Evolutionary conservation across 352 stramenopile genomes (phyloP).

Genomic region (Phytophthora citricola): DNA sequence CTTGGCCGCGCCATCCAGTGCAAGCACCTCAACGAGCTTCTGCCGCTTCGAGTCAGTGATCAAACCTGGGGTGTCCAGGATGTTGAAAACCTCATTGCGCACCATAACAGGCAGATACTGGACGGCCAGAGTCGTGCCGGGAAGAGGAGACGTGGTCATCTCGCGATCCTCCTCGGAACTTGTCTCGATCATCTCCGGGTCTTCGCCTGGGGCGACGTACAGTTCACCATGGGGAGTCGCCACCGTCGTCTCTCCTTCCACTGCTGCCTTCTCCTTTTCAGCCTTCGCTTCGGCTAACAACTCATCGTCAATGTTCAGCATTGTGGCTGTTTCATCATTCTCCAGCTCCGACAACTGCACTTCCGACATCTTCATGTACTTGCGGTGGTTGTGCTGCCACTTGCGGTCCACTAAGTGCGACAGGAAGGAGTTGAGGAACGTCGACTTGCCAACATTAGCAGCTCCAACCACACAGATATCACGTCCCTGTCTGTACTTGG

Average conservation of each 20-base stretch:
- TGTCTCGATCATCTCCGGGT: conserved; percentile 73
- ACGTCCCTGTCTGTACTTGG: conserved; percentile 74
- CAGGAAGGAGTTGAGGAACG: conserved; percentile 93
- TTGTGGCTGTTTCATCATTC: conserved; percentile 44
- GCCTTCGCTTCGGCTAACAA: conserved; percentile 28
- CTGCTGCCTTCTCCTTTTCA: conserved; percentile 14
- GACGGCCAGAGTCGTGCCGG: conserved; percentile 90
- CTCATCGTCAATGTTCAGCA: conserved; percentile 71
- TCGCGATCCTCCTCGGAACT: conserved; percentile 66
- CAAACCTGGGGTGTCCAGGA: conserved; percentile 80
- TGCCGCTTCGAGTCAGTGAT: conserved; percentile 83
- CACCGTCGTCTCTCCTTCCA: conserved; percentile 19
- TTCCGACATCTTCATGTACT: conserved; percentile 82
- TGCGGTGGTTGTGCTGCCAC: conserved; percentile 88
- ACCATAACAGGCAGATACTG: conserved; percentile 82
- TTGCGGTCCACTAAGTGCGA: conserved; percentile 81
- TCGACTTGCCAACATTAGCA: conserved; percentile 93
- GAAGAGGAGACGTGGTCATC: conserved; percentile 91
- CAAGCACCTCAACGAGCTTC: conserved; percentile 80
- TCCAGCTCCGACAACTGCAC: conserved; percentile 63
- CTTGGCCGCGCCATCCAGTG: conserved; percentile 63
- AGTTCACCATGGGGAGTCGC: conserved; percentile 42
- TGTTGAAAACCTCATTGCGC: conserved; percentile 84
- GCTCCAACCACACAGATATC: conserved; percentile 93
- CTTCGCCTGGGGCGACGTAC: conserved; percentile 63